Base-by-base conservation (phyloP, 1,139 yeast species). In the Pneumocystis jirovecii region DNA sequence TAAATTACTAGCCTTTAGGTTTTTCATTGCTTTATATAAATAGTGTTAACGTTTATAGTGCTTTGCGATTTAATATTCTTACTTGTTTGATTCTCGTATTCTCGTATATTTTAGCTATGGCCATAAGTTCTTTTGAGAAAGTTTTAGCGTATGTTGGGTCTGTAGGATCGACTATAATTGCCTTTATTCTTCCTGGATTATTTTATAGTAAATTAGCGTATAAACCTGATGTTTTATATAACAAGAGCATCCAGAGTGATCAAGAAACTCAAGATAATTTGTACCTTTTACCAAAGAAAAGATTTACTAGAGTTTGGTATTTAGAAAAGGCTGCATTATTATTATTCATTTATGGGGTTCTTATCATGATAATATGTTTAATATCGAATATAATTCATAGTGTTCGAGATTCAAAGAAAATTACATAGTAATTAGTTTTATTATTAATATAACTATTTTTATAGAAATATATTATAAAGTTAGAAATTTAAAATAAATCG, bases 141-240 rank as follows among this genome's bases (percentile, higher is more conserved):
- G 95, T 93, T 56, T 79, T 91, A 68, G 96, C 96, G 4, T 84
- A 91, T 75, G 97, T 91, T 5, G 97, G 97, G 1, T 86, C 96
- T 1, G 91, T 97, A 0, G 97, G 97, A 0, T 89, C 96, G 1
- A 90, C 97, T 0, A 86, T 96, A 17, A 91, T 91, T 67, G 88
- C 96, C 19, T 91, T 91, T 74, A 90, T 91, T 64, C 80, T 91
- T 66, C 97, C 97, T 0, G 97, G 97, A 0, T 78, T 90, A 50
- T 91, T 91, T 75, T 96, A 95, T 15, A 89, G 81, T 76, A 60
- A 57, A 50, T 60, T 67, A 15, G 64, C 64, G 5, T 63, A 61
- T 10, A 60, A 34, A 17, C 64, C 64, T 39, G 63, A 42, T 34
- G 17, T 42, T 37, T 44, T 64, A 7, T 50, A 40, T 35, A 56